Base-by-base conservation (phyloP, 2,329 filamentous ascomycete species). In the Arthrobotrys sinensis region DNA sequence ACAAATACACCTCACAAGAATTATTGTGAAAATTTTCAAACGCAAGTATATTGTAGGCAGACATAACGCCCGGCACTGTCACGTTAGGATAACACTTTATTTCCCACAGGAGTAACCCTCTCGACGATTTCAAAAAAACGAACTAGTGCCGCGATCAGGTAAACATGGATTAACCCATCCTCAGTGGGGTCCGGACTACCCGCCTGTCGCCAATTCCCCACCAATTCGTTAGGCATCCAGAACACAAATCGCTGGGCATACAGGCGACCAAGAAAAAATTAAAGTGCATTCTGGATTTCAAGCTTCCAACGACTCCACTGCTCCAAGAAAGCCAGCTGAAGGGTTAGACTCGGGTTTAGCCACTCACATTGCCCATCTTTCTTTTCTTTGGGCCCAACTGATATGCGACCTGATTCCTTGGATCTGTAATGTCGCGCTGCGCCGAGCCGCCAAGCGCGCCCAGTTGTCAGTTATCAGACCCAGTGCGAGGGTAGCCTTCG, bases 151-250 rank as follows among this genome's bases (percentile, higher is more conserved):
- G 36, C 55, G 32, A 60, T 40, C 36, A 12, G 28, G 36, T 21
- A 43, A n/a, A 32, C 55, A 60, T 60, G 55, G 55, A 60, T 60
- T 14, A 43, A 6, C 53, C 53, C 53, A 40, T 40, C 53, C 21
- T 21, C 36, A 60, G 55, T 60, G 55, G 55, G 46, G 36, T 60
- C 36, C 55, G 55, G 55, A 60, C 55, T 60, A 60, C 40, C 60
- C 60, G 60, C 60, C 60, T 64, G 60, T 64, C 60, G 60, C 60
- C 60, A 64, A 64, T 38, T 46, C 45, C 55, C 55, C 55, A 60
- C 55, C 36, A 28, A 28, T 34, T 36, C 34, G 45, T 64, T 64
- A 64, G 60, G 60, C 60, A 64, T 46, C 60, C 60, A 50, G 60
- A 64, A 64, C 60, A 64, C 43, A 48, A 28, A 50, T 50, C 40